Evolutionary conservation across 495 filamentous ascomycete genomes (phyloP), one percentile per base, ranked within the genome.

Genomic region (Staphylotrichum tortipilum): DNA sequence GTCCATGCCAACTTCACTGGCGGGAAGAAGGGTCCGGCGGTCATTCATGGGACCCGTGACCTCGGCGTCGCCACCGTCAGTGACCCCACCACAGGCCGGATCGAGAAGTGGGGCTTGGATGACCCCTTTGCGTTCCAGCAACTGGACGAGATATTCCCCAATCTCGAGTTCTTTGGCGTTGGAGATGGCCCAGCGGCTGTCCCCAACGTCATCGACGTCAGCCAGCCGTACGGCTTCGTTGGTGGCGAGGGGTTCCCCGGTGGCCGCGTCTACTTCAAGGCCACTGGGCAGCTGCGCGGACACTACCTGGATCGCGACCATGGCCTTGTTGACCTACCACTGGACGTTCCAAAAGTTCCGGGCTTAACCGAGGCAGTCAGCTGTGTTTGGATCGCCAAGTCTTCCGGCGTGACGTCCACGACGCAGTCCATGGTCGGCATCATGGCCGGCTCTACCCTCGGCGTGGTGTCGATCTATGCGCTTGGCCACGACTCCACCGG

Each of bases 381-480:
- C 57, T 77, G 80, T 17, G 81, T 95, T 6, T 98, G 94, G 94
- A 89, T 97, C 58, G 87, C 91, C 2, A 97, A 97, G 60, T 84
- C 85, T 1, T 60, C 78, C 3, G 70, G 75, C 26, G 72, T 96
- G 21, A 80, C 84, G 14, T 77, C 79, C 37, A 72, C 80, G 50
- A 89, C 89, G 0, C 77, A 88, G 37, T 88, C 88, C 2, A 71
- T 91, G 53, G 59, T 92, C 35, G 92, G 87, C 0, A 84, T 96
- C 54, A 61, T 97, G 58, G 77, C 81, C 47, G 92, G 92, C 4
- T 92, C 90, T 8, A 86, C 90, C 11, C 77, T 83, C 2, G 92
- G 92, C 38, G 73, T 96, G n/a, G 73, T 98, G 18, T 85, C 88
- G 2, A 75, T 84, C 0, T 95, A 89, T 66, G 82, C 87, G 12